Conservation (phyloP, 768 basidiomycete species). For the Epithele typhae region DNA sequence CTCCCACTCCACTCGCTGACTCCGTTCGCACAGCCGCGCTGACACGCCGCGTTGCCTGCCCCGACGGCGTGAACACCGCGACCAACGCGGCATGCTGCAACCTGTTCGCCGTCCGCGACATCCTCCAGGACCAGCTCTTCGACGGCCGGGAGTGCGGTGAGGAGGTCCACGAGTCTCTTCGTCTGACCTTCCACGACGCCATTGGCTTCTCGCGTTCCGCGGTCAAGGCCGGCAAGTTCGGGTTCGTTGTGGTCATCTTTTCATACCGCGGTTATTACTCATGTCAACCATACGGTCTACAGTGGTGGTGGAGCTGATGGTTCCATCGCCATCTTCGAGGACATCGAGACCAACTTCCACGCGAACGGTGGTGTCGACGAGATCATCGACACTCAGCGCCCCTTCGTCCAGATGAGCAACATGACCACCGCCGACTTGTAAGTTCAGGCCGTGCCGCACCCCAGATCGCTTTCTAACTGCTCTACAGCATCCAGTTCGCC, state of each 20-base stretch:
- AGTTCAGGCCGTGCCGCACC: too few relatives aligned
- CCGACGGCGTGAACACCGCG: slow-evolving; percentile 10
- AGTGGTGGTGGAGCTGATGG: slow-evolving; percentile 37
- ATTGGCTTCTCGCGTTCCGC: slow-evolving; percentile 19
- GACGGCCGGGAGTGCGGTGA: slow-evolving; percentile 32
- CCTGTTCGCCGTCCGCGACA: slow-evolving; percentile 13
- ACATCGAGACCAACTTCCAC: slow-evolving; percentile 37
- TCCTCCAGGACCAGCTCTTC: slow-evolving; percentile 31
- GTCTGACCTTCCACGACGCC: slow-evolving; percentile 26
- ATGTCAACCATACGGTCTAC: too few relatives aligned
- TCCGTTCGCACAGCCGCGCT: slow-evolving; percentile 12
- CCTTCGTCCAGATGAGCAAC: slow-evolving; percentile 18
- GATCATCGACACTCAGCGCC: slow-evolving; percentile 18
- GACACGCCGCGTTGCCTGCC: slow-evolving; percentile 18
- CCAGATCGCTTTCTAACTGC: too few relatives aligned
- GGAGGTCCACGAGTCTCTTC: slow-evolving; percentile 28
- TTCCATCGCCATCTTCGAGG: slow-evolving; percentile 41
- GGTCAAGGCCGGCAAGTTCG: slow-evolving; percentile 7
- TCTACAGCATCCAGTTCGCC: slow-evolving; percentile 33
- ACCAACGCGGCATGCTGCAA: slow-evolving; percentile 15
- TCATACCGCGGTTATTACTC: too few relatives aligned
- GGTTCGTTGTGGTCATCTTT: slow-evolving; percentile 1
- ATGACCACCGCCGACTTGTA: slow-evolving; percentile 21
- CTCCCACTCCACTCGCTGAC: too few relatives aligned
- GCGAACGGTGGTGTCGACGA: slow-evolving; percentile 33